Evolutionary conservation across 2,329 filamentous ascomycete genomes (phyloP), one percentile per base, ranked within the genome.

Genomic region (Ceratocystis huliohia): DNA sequence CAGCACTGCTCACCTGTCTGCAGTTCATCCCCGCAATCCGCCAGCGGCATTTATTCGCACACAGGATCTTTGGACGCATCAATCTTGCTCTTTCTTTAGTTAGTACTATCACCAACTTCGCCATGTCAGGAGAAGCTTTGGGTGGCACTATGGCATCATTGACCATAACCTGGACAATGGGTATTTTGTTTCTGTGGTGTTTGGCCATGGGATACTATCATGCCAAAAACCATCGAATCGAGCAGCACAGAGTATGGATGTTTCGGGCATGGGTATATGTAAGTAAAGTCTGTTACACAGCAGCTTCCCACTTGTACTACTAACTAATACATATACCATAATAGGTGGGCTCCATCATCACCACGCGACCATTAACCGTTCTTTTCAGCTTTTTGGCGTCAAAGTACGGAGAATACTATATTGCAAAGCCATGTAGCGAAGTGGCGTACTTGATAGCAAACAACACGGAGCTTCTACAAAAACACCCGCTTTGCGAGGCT

Each of bases 1-100:
- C 65, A 33, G 22, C 61, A 41, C 17, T 66, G 13, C 20, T 66
- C 6, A 61, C 59, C 15, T 63, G 59, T 46, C 33, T 66, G 10
- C 65, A 66, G 28, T 66, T 66, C 17, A 45, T 66, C 20, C 65
- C 65, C 20, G 57, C 25, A 8, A 66, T 66, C 25, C 65, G 59
- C 20, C 65, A 63, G 20, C 45, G 22, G 10, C 57, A 63, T 8
- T 41, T 62, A 2, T 48, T 17, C 1, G 15, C 53, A 1, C 65
- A 66, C 25, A 63, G 37, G 22, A 25, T 25, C 15, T 4, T 28
- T 25, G 65, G 65, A 4, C 50, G 33, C 17, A 44, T 63, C 22
- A 56, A 28, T 57, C 25, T 63, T 10, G 45, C 48, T 3, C 61
- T 66, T 1, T 66, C 22, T 17, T 17, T 56, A 15, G 7, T 41